Percentiles rank a stretch among this genome's conserved stretches.
phyloP scores from a whole-genome alignment of 768 basidiomycete genomes.

The Suillus clintonianus region DNA sequence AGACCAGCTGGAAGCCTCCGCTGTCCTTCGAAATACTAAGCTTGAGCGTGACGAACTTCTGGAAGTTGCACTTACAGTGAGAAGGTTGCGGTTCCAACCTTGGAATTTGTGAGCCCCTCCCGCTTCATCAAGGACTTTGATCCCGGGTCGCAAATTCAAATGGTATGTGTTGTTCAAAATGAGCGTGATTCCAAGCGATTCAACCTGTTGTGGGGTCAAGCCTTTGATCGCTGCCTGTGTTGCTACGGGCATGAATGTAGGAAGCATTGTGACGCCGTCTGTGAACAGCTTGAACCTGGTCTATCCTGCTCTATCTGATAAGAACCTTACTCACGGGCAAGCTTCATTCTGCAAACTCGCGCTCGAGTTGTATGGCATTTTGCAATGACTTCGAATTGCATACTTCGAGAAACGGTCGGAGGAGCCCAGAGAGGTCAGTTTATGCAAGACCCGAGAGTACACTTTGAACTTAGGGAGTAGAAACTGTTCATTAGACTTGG shows the following conservation, averaged over 20 bases:
- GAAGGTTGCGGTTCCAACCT: slow-evolving; percentile 82
- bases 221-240: slow-evolving; percentile 94
- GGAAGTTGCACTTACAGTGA: slow-evolving; percentile 58
- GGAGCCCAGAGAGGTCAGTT: neutral
- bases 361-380: slow-evolving; percentile 81
- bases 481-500: neutral
- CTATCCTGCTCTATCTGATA: slow-evolving; percentile 6
- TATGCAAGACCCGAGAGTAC: neutral
- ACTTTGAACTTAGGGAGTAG: neutral
- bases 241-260: slow-evolving; percentile 93
- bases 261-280: slow-evolving; percentile 83
- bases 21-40: slow-evolving; percentile 58
- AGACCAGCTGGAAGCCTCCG: slow-evolving; percentile 88
- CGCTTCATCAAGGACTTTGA: slow-evolving; percentile 66
- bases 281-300: slow-evolving; percentile 7
- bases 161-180: slow-evolving; percentile 93
- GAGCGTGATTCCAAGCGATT: slow-evolving; percentile 77
- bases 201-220: slow-evolving; percentile 82
- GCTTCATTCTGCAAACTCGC: slow-evolving; percentile 81
- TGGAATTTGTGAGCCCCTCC: slow-evolving; percentile 92
- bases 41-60: slow-evolving; percentile 5
- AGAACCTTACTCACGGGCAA: slow-evolving; percentile 58
- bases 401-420: slow-evolving; percentile 23
- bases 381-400: slow-evolving; percentile 85
- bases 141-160: slow-evolving; percentile 82